These are phyloP conservation scores for Blastosporella zonata DNA, from an alignment of 1,284 basidiomycete genomes.

Conservation along the genomic window DNA sequence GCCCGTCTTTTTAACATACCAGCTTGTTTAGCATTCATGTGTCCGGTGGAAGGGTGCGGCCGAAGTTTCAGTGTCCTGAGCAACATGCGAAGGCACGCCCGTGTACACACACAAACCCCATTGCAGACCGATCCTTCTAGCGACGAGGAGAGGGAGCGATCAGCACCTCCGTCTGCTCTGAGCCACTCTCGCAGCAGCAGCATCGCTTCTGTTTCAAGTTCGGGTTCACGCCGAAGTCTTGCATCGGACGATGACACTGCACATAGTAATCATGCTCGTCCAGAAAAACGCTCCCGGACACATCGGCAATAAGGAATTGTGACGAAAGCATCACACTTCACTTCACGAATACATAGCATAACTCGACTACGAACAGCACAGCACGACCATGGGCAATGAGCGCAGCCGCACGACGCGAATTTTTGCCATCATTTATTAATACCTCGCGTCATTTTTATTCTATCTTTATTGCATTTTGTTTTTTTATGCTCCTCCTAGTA, in stretches of 20 bases:
- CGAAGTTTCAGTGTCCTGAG: conserved; percentile 82
- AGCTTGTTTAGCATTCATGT: conserved; percentile 59
- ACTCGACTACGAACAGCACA: neutral
- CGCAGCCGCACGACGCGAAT: conserved; percentile 2
- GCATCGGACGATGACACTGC: conserved; percentile 32
- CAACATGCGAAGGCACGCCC: conserved; percentile 82
- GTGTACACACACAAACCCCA: conserved; percentile 55
- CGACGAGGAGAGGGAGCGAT: conserved; percentile 42
- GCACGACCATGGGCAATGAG: neutral
- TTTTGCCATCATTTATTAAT: conserved; percentile 6
- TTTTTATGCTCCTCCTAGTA: neutral
- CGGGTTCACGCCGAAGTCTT: conserved; percentile 35
- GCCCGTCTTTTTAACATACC: conserved; percentile 10
- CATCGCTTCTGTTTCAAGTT: conserved; percentile 38
- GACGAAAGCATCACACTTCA: neutral
- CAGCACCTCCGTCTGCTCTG: conserved; percentile 12
- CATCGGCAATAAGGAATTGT: conserved; percentile 20
- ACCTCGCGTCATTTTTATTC: conserved; percentile 4
- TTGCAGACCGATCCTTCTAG: conserved; percentile 36
- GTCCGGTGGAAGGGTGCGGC: conserved; percentile 72
- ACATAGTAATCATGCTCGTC: conserved; percentile 23
- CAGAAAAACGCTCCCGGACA: conserved; percentile 32
- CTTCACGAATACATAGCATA: neutral
- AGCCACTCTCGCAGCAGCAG: conserved; percentile 27
- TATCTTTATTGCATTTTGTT: conserved; percentile 14